Conservation (phyloP, 2,329 filamentous ascomycete species). For the Sporothrix dimorphospora region DNA sequence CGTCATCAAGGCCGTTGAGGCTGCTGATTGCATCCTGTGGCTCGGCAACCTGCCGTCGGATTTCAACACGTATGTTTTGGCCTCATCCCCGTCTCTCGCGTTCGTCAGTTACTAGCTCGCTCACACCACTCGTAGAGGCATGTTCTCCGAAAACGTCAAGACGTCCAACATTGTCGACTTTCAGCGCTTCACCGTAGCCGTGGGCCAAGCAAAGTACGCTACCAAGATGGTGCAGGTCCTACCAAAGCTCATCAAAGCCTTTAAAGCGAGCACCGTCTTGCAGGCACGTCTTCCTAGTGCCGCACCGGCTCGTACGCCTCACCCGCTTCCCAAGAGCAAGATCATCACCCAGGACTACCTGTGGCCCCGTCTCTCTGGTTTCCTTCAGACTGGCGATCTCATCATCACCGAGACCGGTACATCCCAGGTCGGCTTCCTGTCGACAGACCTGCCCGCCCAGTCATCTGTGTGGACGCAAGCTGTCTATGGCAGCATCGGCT, state of each 20-base stretch:
- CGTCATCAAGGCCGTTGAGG: not conserved
- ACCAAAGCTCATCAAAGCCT: not conserved
- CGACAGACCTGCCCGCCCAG: not conserved
- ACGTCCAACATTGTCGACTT: not conserved
- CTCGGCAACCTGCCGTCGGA: not conserved
- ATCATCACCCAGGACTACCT: slow-evolving; percentile 22
- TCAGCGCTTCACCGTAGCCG: not conserved
- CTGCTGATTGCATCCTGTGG: not conserved
- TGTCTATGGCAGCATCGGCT: not conserved
- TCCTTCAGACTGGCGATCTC: slow-evolving; percentile 62
- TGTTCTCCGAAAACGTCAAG: not conserved
- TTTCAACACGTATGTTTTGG: too few relatives aligned
- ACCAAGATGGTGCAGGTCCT: not conserved
- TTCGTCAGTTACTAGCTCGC: too few relatives aligned
- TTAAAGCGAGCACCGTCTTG: not conserved
- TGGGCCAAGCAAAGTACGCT: not conserved
- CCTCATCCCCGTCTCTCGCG: too few relatives aligned
- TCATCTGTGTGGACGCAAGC: not conserved
- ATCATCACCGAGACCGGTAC: slow-evolving; percentile 87
- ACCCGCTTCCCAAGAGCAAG: not conserved
- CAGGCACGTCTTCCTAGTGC: not conserved
- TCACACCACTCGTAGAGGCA: not conserved
- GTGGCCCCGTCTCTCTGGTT: slow-evolving; percentile 19
- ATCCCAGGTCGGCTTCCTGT: slow-evolving; percentile 77
- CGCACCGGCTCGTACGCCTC: not conserved